Evolutionary conservation across 31 red algal species (phyloP), one percentile per base, ranked within the genome.

Genomic region (Porphyra umbilicalis): DNA sequence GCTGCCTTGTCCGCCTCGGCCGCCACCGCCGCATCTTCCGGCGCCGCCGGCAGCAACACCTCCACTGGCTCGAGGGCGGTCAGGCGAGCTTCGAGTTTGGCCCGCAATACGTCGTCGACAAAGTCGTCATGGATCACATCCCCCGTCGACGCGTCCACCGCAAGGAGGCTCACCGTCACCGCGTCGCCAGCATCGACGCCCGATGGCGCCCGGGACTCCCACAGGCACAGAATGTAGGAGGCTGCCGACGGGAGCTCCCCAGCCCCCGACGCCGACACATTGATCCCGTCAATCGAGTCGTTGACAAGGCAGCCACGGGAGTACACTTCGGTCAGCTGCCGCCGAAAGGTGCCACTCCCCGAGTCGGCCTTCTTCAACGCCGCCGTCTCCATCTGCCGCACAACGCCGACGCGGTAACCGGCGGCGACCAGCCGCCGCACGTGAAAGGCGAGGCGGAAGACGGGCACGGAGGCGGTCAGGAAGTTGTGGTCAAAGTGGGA

Each of bases 401-500:
- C 89, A 38, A 95, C 85, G 10, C 93, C 93, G 4, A 91, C 93
- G 31, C 88, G 87, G 77, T 86, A 76, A 1, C 93, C 93, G 31
- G 93, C 93, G 33, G 85, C 77, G n/a, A 91, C 93, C 35, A 95
- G 85, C 32, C 88, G 80, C n/a, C 86, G 76, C n/a, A 95, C 89
- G 85, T 95, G 88, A 89, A 76, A 78, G 3, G 85, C 39, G 18
- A 95, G 80, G 25, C 88, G 84, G 80, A 78, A 75, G 20, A 84
- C 85, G 0, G 93, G 93, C 34, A 95, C 85, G 75, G 85, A 82
- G 5, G 88, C 88, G 36, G 93, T 95, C 37, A 91, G 42, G 78
- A 95, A 95, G 79, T 95, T 95, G 71, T 91, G 93, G 76, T 95
- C 88, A 35, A 95, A 88, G 82, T 84, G 85, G 30, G 88, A 77